Conservation (phyloP, 768 basidiomycete genomes). For the Termitomyces sp. region DNA sequence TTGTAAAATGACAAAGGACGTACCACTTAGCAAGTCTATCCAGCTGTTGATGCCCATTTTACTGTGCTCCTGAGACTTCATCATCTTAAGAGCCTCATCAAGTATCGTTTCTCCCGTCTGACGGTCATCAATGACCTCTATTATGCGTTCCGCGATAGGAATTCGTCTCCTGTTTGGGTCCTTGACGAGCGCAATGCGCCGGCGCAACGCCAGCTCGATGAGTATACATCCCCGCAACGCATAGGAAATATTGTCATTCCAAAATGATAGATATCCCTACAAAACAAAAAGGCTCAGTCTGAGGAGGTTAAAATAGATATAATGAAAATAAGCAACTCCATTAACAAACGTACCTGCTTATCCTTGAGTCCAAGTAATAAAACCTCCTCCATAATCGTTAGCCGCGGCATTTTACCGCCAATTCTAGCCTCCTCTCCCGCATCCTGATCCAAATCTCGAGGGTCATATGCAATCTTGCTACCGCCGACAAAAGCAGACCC, state of each 20-base stretch:
- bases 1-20: conserved; percentile 18
- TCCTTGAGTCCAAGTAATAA: conserved; percentile 92
- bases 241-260: conserved; percentile 99
- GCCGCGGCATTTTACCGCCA: conserved; percentile 70
- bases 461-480: conserved; percentile 89
- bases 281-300: not conserved
- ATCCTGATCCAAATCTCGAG: conserved; percentile 74
- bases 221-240: conserved; percentile 98
- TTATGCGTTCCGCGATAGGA: conserved; percentile 73
- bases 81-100: conserved; percentile 95
- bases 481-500: conserved; percentile 85
- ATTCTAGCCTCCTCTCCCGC: conserved; percentile 55
- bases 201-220: conserved; percentile 92
- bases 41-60: conserved; percentile 83
- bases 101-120: conserved; percentile 95
- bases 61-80: conserved; percentile 74
- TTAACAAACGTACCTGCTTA: conserved; percentile 64
- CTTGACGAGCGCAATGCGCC: conserved; percentile 85
- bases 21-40: conserved; percentile 94
- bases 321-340: not conserved
- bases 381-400: conserved; percentile 98
- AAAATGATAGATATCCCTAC: conserved; percentile 91
- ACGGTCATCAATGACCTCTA: conserved; percentile 89
- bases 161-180: conserved; percentile 74
- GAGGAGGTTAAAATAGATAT: not conserved